These are phyloP conservation scores for Ophidiomyces ophidiicola DNA, from an alignment of 2,329 filamentous ascomycete species.

Conservation along the genomic window DNA sequence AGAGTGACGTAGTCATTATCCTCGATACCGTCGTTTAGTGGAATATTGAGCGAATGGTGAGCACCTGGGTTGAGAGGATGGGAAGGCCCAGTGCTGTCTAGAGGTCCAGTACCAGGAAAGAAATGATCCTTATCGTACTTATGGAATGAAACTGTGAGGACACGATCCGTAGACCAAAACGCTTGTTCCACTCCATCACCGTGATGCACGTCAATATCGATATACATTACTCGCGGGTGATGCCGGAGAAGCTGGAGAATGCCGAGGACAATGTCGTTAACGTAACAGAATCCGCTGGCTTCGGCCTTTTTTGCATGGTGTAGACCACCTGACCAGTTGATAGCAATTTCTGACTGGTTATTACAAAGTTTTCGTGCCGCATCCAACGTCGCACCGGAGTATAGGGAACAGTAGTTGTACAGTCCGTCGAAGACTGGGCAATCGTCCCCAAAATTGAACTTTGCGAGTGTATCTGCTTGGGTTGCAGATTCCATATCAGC, in stretches of 20 bases:
- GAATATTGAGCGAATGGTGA: constrained; percentile 82
- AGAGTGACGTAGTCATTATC: constrained; percentile 79
- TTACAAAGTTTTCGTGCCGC: constrained; percentile 81
- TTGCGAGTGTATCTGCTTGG: constrained; percentile 45
- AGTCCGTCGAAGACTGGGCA: constrained; percentile 94
- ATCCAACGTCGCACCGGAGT: constrained; percentile 79
- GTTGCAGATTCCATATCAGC: constrained; percentile 55
- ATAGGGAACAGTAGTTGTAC: constrained; percentile 89
- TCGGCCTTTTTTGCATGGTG: constrained; percentile 94
- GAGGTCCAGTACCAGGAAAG: constrained; percentile 81
- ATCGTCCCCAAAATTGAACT: constrained; percentile 84
- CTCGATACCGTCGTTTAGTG: constrained; percentile 79
- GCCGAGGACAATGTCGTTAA: constrained; percentile 94
- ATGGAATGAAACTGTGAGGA: constrained; percentile 91
- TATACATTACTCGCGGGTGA: constrained; percentile 78
- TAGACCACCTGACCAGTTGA: constrained; percentile 93
- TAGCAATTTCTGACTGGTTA: constrained; percentile 82
- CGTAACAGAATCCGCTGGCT: constrained; percentile 94
- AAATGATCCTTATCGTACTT: constrained; percentile 80
- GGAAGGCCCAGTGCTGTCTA: constrained; percentile 72
- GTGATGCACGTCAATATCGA: constrained; percentile 88
- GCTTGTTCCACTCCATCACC: constrained; percentile 85
- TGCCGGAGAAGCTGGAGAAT: constrained; percentile 77
- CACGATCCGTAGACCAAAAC: constrained; percentile 77
- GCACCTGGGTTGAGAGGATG: constrained; percentile 76